Percentiles rank a stretch among this genome's conserved stretches.
These are phyloP conservation scores for Claviceps africana DNA, from an alignment of 2,329 filamentous ascomycete genomes.

Conservation along the genomic window DNA sequence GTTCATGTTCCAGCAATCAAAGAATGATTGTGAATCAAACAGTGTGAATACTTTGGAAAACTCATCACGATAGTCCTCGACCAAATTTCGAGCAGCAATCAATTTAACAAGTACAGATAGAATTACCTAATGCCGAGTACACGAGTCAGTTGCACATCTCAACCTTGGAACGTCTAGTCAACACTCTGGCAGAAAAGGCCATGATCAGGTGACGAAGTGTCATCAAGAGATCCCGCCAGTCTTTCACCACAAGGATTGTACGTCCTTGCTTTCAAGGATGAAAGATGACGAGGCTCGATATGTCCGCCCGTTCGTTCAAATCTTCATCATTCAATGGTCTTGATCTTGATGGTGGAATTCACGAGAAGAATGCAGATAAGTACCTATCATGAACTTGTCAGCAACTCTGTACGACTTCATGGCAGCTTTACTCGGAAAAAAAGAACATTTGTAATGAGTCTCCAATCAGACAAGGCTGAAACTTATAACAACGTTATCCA, in stretches of 20 bases:
- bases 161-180: constrained; percentile 8
- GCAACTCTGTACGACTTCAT: constrained; percentile 10
- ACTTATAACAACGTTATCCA: constrained; percentile 45
- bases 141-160: constrained; percentile 15
- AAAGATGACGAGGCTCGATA: constrained; percentile 38
- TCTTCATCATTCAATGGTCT: constrained; percentile 40
- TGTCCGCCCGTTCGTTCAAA: constrained; percentile 60
- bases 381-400: constrained; percentile 33
- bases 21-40: constrained; percentile 32
- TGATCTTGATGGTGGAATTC: constrained; percentile 1
- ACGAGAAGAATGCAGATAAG: constrained; percentile 1
- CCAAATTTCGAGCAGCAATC: not conserved
- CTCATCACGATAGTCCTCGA: constrained; percentile 29
- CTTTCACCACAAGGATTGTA: constrained; percentile 47
- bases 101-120: constrained; percentile 9
- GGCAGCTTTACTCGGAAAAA: constrained; percentile 7
- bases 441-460: constrained; percentile 12
- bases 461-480: constrained; percentile 56
- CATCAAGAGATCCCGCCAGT: constrained; percentile 43
- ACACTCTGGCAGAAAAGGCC: constrained; percentile 12
- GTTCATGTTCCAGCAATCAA: constrained; percentile 36
- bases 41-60: constrained; percentile 42
- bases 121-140: constrained; percentile 15
- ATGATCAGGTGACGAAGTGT: constrained; percentile 52
- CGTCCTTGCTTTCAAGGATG: constrained; percentile 39